Evolutionary conservation across 2,329 filamentous ascomycete genomes (phyloP).

Genomic region (Hysterium pulicare): DNA sequence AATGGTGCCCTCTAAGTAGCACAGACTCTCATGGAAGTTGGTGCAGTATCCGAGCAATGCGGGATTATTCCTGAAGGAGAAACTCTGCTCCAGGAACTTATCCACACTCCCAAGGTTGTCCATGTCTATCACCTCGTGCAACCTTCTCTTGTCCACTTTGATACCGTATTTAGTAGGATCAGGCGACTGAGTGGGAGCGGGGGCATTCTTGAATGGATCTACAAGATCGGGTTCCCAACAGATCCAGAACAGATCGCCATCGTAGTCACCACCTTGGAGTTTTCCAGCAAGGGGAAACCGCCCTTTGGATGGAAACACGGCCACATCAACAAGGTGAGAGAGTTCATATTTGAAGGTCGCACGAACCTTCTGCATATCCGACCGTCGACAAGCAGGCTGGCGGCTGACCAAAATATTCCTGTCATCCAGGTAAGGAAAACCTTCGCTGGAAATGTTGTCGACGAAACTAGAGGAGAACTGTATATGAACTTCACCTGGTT

Average conservation of each 20-base stretch:
- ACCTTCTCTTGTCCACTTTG: constrained; percentile 45
- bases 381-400: constrained; percentile 65
- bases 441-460: constrained; percentile 52
- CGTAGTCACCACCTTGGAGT: constrained; percentile 76
- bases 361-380: constrained; percentile 65
- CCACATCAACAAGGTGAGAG: constrained; percentile 69
- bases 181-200: constrained; percentile 45
- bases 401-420: constrained; percentile 65
- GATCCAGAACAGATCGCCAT: constrained; percentile 74
- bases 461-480: constrained; percentile 62
- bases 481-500: constrained; percentile 65
- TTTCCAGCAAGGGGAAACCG: constrained; percentile 62
- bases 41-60: constrained; percentile 64
- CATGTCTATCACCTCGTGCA: constrained; percentile 43
- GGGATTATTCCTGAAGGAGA: constrained; percentile 57
- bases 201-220: constrained; percentile 62
- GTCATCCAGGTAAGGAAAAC: constrained; percentile 52
- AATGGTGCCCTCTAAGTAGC: constrained; percentile 48
- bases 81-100: constrained; percentile 52
- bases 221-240: constrained; percentile 70
- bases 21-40: constrained; percentile 59
- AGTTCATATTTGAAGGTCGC: constrained; percentile 56
- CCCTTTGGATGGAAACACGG: constrained; percentile 70
- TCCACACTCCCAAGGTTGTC: constrained; percentile 28
- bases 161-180: constrained; percentile 51